A percentile compares a stretch with the other conserved stretches of the same genome.
Conservation (phyloP, 306 rosid genomes). For the Medicago truncatula region DNA sequence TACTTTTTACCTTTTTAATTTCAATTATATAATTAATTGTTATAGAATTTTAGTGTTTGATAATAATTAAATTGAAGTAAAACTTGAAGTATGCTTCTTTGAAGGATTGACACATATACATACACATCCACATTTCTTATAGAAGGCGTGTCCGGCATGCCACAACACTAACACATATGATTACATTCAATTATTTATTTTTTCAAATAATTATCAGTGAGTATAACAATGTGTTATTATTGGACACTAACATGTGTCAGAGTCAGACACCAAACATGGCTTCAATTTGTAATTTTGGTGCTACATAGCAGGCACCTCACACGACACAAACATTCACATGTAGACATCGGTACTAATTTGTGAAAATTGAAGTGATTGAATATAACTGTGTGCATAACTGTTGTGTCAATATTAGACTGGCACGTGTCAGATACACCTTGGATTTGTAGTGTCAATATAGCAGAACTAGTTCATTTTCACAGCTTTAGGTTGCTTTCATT, state of each 20-base stretch:
- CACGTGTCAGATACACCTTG: not conserved
- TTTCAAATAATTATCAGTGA: no score
- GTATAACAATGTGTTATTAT: no score
- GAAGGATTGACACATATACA: not conserved
- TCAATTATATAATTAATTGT: not conserved
- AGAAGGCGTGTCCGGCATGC: no score
- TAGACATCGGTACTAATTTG: not conserved
- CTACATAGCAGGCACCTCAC: not conserved
- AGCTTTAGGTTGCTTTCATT: slow-evolving; percentile 4
- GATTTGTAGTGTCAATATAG: not conserved
- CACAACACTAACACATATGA: no score
- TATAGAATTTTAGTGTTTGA: not conserved
- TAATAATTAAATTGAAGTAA: not conserved
- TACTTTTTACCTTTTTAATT: not conserved
- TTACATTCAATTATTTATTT: no score
- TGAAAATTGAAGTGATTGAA: not conserved
- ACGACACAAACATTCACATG: not conserved
- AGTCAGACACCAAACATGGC: not conserved
- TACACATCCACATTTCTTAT: not conserved
- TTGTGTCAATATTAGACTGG: not conserved
- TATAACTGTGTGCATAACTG: not conserved
- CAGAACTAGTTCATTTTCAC: not conserved
- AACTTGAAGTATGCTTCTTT: not conserved
- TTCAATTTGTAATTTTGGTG: not conserved
- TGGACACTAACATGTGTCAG: not conserved